phyloP scores from a whole-genome alignment of 2,329 filamentous ascomycete genomes.

The Aaosphaeria arxii region DNA sequence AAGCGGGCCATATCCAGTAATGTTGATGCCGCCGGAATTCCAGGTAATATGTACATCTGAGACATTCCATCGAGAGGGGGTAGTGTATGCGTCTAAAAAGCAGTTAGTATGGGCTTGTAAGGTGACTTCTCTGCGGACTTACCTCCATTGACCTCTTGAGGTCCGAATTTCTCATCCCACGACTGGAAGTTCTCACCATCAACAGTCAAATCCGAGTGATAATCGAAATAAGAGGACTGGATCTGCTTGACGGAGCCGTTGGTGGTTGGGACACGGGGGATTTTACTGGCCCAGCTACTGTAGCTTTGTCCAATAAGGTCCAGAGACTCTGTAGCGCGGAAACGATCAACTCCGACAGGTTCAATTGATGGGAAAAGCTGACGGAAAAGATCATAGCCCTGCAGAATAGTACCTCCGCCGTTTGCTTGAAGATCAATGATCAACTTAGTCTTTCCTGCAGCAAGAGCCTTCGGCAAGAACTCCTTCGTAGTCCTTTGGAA shows the following conservation, averaged over 20 bases:
- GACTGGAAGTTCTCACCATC: conserved; percentile 50
- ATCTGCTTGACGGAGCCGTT: conserved; percentile 36
- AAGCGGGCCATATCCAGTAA: conserved; percentile 32
- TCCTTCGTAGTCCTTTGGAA: conserved; percentile 43
- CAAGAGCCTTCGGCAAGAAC: conserved; percentile 42
- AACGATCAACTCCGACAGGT: conserved; percentile 50
- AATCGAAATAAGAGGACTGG: conserved; percentile 45
- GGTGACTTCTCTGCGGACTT: neutral
- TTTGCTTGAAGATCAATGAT: conserved; percentile 61
- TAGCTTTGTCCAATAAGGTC: conserved; percentile 44
- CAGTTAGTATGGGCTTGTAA: conserved; percentile 9
- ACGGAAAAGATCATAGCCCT: conserved; percentile 61
- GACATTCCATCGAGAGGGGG: conserved; percentile 32
- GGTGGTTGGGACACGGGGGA: conserved; percentile 28
- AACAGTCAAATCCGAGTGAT: conserved; percentile 45
- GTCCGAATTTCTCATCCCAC: conserved; percentile 43
- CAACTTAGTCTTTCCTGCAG: conserved; percentile 56
- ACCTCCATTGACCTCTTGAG: conserved; percentile 25
- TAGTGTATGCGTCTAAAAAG: conserved; percentile 41
- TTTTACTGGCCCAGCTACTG: conserved; percentile 29
- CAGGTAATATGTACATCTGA: conserved; percentile 27
- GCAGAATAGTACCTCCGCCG: conserved; percentile 57
- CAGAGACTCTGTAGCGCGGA: conserved; percentile 49
- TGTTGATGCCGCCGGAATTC: conserved; percentile 33
- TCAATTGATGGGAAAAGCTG: conserved; percentile 52